phyloP scores from a whole-genome alignment of 148 eudicot genomes.

The Persicaria tinctoria region DNA sequence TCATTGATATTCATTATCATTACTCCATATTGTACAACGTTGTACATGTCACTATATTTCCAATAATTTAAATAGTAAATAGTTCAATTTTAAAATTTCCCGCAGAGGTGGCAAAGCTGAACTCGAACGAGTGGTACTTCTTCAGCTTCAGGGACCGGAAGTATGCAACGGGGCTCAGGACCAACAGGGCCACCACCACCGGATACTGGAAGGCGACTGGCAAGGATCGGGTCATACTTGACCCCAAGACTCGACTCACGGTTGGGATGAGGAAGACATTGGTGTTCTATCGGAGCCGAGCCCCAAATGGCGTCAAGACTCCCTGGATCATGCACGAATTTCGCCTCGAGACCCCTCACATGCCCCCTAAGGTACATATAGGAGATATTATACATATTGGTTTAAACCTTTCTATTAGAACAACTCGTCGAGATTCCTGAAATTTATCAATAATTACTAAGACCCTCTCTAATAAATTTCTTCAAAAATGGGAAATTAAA shows the following conservation, averaged over 20 bases:
- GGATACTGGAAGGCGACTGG: conserved; percentile 99
- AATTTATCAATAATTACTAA: neutral
- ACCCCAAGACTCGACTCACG: conserved; percentile 39
- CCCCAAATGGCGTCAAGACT: conserved; percentile 86
- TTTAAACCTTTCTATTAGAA: neutral
- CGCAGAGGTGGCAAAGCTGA: conserved; percentile 81
- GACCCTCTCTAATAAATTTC: no score
- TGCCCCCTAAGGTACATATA: conserved; percentile 71
- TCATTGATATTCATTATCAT: neutral
- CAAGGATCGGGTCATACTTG: conserved; percentile 59
- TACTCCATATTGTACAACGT: neutral
- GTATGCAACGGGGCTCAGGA: conserved; percentile 72
- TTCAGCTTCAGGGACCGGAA: conserved; percentile 92
- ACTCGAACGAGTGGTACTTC: conserved; percentile 89
- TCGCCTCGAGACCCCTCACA: conserved; percentile 71
- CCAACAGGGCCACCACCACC: conserved; percentile 71
- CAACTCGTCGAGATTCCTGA: neutral
- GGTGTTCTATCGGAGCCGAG: conserved; percentile 73
- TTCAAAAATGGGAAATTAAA: no score
- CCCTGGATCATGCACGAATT: conserved; percentile 99
- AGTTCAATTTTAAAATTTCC: no score
- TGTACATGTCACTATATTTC: neutral
- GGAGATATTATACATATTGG: no score
- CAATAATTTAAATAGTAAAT: no score
- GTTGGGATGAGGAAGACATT: conserved; percentile 93